phyloP scores from a whole-genome alignment of 208 protist species.

The Leishmania turanica region DNA sequence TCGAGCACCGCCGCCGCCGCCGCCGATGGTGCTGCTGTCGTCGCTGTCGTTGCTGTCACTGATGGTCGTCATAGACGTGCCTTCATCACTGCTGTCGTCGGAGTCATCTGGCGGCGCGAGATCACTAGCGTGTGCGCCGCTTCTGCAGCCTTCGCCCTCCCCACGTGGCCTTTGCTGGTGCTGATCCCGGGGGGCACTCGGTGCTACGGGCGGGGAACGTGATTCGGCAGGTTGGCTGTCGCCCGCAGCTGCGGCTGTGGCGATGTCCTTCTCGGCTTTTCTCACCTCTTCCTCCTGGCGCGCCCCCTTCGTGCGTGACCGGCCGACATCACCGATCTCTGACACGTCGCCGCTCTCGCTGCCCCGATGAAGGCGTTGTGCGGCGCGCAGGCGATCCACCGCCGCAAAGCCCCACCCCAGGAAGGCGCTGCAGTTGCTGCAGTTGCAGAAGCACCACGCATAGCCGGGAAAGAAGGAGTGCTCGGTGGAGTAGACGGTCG shows the following conservation, averaged over 20 bases:
- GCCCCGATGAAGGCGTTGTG: background rate
- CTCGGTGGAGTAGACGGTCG: slow-evolving; percentile 51
- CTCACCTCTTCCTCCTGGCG: background rate
- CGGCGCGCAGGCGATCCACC: slow-evolving; percentile 17
- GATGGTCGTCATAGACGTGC: background rate
- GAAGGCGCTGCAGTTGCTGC: slow-evolving; percentile 62
- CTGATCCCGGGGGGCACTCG: background rate
- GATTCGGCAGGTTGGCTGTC: background rate
- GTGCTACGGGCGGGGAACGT: background rate
- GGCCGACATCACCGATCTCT: background rate
- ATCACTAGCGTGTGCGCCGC: background rate
- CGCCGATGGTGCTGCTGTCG: background rate
- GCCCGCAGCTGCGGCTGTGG: background rate
- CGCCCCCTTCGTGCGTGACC: background rate
- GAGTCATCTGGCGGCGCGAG: background rate
- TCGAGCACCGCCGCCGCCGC: background rate
- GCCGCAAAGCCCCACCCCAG: slow-evolving; percentile 80
- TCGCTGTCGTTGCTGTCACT: background rate
- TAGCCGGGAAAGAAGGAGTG: slow-evolving; percentile 85
- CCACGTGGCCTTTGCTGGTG: background rate
- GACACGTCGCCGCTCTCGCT: background rate
- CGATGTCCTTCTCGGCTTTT: background rate
- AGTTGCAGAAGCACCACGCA: slow-evolving; percentile 66
- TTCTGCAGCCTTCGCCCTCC: background rate
- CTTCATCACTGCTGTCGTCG: background rate